Base-by-base conservation (phyloP, 2,329 filamentous ascomycete species). In the Nemania serpens region DNA sequence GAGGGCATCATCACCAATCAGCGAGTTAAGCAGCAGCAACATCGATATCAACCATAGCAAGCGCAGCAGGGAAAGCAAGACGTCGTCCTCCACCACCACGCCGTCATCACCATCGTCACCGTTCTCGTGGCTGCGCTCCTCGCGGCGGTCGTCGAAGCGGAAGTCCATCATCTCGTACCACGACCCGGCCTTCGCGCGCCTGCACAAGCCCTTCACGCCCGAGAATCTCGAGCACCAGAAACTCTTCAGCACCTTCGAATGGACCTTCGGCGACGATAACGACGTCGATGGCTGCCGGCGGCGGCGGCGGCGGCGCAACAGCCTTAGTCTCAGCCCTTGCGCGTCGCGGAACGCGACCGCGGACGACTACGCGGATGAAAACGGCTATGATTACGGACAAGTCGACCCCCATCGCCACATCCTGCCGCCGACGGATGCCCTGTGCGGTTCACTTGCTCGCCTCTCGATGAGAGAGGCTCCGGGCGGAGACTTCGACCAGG, bases 221-320 rank as follows among this genome's bases (percentile, higher is more conserved):
- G 70, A 74, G 52, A 75, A 75, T 51, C 65, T 74, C 25, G 73
- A 73, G 56, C 71, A 75, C 61, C 73, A 74, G 58, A 73, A 71
- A 58, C 58, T 75, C 33, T 55, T 75, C 13, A 68, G 58, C 52
- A 58, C 66, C 18, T 74, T 75, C 54, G 68, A 72, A 47, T 75
- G 70, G 68, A 71, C 68, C 48, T 70, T 69, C 37, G 65, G 53
- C 64, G 68, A 56, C 17, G 20, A 45, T 33, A 17, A 39, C 18
- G 18, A 55, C 63, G 68, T 54, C 17, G 17, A 45, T 33, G 17
- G 34, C 18, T 17, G 7, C 22, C 36, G 33, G 43, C 50, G 41
- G 9, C 54, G 54, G 10, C 36, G 33, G 43, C 50, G 41, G 9
- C 54, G 54, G 10, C 54, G 45, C 15, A 47, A 64, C 11, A 73